phyloP scores from a whole-genome alignment of 768 basidiomycete species.

The Russula griseocarnosa region DNA sequence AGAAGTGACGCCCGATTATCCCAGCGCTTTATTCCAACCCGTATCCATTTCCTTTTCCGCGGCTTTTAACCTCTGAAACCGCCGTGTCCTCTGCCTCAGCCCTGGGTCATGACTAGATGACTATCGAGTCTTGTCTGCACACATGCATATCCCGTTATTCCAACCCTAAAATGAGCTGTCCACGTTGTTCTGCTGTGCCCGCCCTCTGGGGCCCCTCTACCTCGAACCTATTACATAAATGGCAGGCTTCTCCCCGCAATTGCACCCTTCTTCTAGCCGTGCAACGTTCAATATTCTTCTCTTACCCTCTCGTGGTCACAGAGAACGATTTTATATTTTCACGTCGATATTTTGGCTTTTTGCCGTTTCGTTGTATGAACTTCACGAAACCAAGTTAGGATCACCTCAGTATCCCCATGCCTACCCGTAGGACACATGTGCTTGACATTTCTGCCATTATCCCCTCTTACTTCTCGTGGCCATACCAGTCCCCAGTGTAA shows the following conservation, averaged over 20 bases:
- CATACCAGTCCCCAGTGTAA: slow-evolving; percentile 3
- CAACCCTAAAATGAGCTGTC: too few relatives aligned
- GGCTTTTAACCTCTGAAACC: background rate
- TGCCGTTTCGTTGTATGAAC: background rate
- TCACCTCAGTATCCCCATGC: slow-evolving; percentile 5
- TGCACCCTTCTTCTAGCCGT: too few relatives aligned
- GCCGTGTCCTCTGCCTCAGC: background rate
- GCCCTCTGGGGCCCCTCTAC: background rate
- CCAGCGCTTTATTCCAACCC: background rate
- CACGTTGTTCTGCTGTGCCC: background rate
- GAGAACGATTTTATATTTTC: background rate
- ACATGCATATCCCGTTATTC: background rate
- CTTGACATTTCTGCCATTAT: background rate
- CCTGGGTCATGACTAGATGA: background rate
- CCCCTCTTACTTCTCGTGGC: slow-evolving; percentile 1
- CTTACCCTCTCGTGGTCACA: background rate
- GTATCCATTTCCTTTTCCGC: background rate
- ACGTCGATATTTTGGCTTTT: background rate
- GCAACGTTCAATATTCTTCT: background rate
- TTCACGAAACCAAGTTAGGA: background rate
- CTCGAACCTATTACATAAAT: slow-evolving; percentile 1
- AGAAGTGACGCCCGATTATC: background rate
- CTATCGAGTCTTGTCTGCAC: background rate
- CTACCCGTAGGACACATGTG: slow-evolving; percentile 9
- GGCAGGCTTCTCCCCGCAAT: too few relatives aligned